A percentile compares a stretch with the other conserved stretches of the same genome.
Conservation (phyloP, 352 stramenopile species). For the Phytophthora fragariaefolia region DNA sequence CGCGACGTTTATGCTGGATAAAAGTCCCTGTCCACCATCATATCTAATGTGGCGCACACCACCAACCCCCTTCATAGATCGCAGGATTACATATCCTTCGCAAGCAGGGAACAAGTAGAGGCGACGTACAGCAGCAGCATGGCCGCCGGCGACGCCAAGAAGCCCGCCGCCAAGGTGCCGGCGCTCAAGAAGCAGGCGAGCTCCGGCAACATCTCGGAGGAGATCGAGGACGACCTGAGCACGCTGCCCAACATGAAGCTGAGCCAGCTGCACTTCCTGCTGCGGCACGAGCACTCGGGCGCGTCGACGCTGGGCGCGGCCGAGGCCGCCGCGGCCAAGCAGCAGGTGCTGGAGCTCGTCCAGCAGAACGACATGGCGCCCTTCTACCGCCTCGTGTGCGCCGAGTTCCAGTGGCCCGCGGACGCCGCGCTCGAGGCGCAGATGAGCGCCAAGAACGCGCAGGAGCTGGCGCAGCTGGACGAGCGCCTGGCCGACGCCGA, state of each 20-base stretch:
- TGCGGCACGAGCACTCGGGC: slow-evolving; percentile 73
- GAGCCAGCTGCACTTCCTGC: slow-evolving; percentile 73
- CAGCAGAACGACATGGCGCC: slow-evolving; percentile 74
- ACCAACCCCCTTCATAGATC: slow-evolving; percentile 8
- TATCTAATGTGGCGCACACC: neutral
- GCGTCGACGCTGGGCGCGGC: slow-evolving; percentile 41
- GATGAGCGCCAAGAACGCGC: slow-evolving; percentile 73
- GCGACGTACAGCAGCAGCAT: slow-evolving; percentile 6
- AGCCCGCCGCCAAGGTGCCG: slow-evolving; percentile 18
- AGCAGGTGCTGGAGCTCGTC: slow-evolving; percentile 70
- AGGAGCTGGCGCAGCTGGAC: slow-evolving; percentile 82
- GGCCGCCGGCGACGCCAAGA: slow-evolving; percentile 25
- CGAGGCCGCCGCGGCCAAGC: slow-evolving; percentile 48
- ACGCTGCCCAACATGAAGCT: slow-evolving; percentile 85
- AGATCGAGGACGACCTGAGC: slow-evolving; percentile 85
- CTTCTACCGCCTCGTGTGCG: slow-evolving; percentile 80
- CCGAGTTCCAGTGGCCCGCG: slow-evolving; percentile 73
- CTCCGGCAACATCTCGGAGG: slow-evolving; percentile 85
- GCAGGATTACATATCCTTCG: slow-evolving; percentile 7
- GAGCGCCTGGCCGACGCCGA: slow-evolving; percentile 92
- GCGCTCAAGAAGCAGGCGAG: slow-evolving; percentile 76
- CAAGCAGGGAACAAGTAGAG: neutral
- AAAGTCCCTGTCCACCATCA: neutral
- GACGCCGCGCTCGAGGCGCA: slow-evolving; percentile 58
- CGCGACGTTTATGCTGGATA: neutral